These are phyloP conservation scores for Yarrowia osloensis DNA, from an alignment of 805 yeast genomes.

Conservation along the genomic window DNA sequence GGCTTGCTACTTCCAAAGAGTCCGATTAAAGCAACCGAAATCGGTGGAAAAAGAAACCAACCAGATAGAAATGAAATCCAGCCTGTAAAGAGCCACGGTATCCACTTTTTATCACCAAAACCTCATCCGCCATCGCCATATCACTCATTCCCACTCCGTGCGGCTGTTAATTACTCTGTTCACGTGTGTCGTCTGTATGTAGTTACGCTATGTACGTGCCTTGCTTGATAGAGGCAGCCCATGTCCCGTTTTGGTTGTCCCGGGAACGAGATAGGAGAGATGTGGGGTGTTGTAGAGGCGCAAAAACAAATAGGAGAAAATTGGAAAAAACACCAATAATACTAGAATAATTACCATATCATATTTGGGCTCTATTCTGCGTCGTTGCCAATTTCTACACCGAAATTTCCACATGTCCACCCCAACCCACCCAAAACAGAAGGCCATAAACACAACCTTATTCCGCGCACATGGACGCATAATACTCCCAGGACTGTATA, in stretches of 20 bases:
- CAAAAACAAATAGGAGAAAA: neutral
- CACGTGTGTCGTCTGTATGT: neutral
- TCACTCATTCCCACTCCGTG: neutral
- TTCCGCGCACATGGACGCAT: neutral
- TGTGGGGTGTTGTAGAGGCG: neutral
- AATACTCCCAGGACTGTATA: neutral
- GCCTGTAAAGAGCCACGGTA: too few relatives aligned
- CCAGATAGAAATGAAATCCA: neutral
- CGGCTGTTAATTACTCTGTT: neutral
- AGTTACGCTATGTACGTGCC: neutral
- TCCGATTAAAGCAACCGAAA: neutral
- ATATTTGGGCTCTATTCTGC: too few relatives aligned
- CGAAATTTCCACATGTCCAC: neutral
- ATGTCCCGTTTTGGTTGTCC: neutral
- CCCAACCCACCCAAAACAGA: neutral
- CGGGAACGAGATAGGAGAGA: neutral
- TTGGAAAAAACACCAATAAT: neutral
- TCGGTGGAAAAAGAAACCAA: neutral
- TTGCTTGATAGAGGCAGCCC: slow-evolving; percentile 3
- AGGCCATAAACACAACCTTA: neutral
- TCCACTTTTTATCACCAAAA: neutral
- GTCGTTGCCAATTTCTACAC: too few relatives aligned
- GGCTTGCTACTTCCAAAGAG: neutral
- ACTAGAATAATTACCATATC: too few relatives aligned
- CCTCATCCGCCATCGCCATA: too few relatives aligned